Evolutionary conservation across 371 early-diverging fungal species (phyloP).

Genomic region (Rhizopus arrhizus): DNA sequence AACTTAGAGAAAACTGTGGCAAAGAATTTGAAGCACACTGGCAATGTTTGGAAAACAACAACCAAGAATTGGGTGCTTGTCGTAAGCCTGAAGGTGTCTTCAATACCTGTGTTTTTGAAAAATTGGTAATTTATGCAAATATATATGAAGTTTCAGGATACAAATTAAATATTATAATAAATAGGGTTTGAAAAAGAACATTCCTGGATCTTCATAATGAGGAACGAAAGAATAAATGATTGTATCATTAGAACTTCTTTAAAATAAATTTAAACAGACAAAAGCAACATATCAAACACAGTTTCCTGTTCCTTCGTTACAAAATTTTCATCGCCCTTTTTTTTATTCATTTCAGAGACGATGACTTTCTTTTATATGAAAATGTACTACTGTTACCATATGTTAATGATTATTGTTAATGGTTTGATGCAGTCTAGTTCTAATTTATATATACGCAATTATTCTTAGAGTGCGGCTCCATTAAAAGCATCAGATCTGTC

Average conservation of each 20-base stretch:
- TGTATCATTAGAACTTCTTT: constrained; percentile 61
- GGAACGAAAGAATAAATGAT: constrained; percentile 72
- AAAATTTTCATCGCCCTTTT: too few species aligned
- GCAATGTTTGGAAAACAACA: constrained; percentile 90
- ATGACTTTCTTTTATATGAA: too few species aligned
- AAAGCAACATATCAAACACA: not conserved
- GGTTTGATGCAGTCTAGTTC: too few species aligned
- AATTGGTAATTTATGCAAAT: constrained; percentile 68
- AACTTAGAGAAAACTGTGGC: constrained; percentile 89
- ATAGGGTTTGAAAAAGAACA: constrained; percentile 78
- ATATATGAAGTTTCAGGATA: not conserved
- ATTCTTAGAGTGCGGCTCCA: not conserved
- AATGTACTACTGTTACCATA: too few species aligned
- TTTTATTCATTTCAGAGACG: too few species aligned
- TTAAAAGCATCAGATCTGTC: not conserved
- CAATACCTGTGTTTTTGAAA: constrained; percentile 89
- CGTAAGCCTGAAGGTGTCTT: constrained; percentile 79
- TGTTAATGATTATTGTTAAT: too few species aligned
- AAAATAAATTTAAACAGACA: constrained; percentile 33
- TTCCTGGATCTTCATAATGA: constrained; percentile 73
- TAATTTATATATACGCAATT: too few species aligned
- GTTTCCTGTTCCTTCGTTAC: too few species aligned
- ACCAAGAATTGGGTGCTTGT: constrained; percentile 85
- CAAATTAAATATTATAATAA: not conserved
- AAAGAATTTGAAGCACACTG: constrained; percentile 88